Evolutionary conservation across 202 grass and related monocot species (phyloP), one percentile per base, ranked within the genome.

Genomic region (Digitaria exilis): DNA sequence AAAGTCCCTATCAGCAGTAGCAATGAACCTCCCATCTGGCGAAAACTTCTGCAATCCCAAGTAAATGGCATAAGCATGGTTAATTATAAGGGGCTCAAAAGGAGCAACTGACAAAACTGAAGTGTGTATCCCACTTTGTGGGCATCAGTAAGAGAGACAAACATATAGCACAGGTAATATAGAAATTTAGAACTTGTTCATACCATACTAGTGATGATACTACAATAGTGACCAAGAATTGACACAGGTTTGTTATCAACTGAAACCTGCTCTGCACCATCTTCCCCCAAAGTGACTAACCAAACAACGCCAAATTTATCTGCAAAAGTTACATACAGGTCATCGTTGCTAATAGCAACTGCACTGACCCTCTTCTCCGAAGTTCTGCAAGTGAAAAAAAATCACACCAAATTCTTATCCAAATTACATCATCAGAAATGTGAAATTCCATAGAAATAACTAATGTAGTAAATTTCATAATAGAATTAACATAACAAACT

Each of bases 201-300:
- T 84, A 98, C 96, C 96, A 98, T 93, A 78, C 84, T 88, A 82
- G 96, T 94, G 72, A 98, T 92, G 85, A 96, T 98, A 85, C 93
- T 98, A 79, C 96, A 98, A 35, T 96, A 98, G 81, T 96, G 96
- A 76, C 96, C 93, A 30, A 96, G 69, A 89, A 98, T 85, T 16
- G 85, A 78, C 45, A 94, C 81, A 63, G 93, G 84, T 80, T 92
- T 90, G 8, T 72, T 83, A 86, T 90, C 75, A 84, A 65, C 62
- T 71, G 71, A 60, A 75, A 66, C 71, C 24, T 81, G 75, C 26
- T 69, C 58, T 82, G 34, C 75, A 49, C 31, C 83, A 82, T 82
- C 70, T 81, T 80, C 87, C 35, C 34, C 63, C 69, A 92, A 48
- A 35, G 64, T 26, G 58, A 86, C 79, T 82, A 92, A 73, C 96